These are phyloP conservation scores for Trichoderma semiorbis DNA, from an alignment of 2,329 filamentous ascomycete species.

Conservation along the genomic window DNA sequence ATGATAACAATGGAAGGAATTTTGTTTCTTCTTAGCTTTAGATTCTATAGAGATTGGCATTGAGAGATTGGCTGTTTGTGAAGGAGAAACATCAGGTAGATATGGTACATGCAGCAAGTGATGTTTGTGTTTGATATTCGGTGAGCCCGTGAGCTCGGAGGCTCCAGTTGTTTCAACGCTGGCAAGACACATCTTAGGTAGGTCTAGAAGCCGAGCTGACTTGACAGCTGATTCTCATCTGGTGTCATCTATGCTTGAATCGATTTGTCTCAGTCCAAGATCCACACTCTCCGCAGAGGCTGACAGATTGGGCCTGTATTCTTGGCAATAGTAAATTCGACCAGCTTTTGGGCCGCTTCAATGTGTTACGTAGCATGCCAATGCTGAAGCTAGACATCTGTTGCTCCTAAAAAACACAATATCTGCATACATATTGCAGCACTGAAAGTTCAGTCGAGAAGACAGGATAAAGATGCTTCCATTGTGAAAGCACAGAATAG, in stretches of 20 bases:
- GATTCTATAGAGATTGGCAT: neutral
- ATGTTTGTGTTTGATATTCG: neutral
- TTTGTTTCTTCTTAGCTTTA: neutral
- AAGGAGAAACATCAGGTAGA: neutral
- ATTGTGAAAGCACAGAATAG: neutral
- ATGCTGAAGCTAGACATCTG: neutral
- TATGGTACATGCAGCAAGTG: neutral
- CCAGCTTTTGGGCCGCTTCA: too few species aligned
- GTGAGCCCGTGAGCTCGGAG: neutral
- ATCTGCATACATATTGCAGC: neutral
- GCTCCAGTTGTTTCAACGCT: neutral
- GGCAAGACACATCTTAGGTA: neutral
- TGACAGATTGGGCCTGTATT: neutral
- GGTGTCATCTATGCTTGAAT: neutral
- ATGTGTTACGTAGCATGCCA: constrained; percentile 2
- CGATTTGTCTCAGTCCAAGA: neutral
- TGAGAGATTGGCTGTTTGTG: neutral
- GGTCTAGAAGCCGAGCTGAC: neutral
- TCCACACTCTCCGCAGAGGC: neutral
- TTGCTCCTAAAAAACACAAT: neutral
- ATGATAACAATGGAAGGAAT: neutral
- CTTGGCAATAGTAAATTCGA: neutral
- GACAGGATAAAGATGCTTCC: neutral
- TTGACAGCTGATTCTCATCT: neutral
- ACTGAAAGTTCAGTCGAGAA: neutral